Evolutionary conservation across 2,329 filamentous ascomycete genomes (phyloP), one percentile per base, ranked within the genome.

Genomic region (Phyllachora maydis): DNA sequence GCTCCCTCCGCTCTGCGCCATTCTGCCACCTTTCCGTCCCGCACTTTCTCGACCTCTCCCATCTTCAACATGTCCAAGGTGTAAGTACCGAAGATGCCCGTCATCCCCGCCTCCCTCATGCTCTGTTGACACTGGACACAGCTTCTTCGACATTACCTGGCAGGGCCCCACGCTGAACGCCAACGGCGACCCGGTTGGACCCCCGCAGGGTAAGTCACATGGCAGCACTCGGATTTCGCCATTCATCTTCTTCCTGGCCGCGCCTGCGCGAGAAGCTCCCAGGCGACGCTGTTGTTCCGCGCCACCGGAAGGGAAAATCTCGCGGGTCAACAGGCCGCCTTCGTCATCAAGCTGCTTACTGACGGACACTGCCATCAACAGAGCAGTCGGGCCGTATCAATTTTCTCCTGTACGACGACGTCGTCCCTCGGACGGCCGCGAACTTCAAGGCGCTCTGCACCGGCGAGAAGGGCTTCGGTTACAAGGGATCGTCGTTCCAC

Each of bases 371-470:
- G n/a, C n/a, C n/a, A n/a, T n/a, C 22, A 46, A 34, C 38, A 81
- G 79, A 52, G 31, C 75, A 88, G 56, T 41, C 39, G 24, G 81
- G 75, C 43, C 74, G 76, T 47, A 77, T 95, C 63, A 75, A 67
- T 60, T 90, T 93, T 63, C 70, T 72, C 42, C 78, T 95, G 48
- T 92, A 60, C 64, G 65, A 85, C 48, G 65, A 81, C 36, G 62
- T 70, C 31, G 81, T 91, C 47, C 85, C 85, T 51, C 88, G 76
- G 69, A 93, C 85, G 27, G 61, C 65, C 38, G 59, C 65, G 50
- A 88, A 88, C 69, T 90, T 90, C 70, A 66, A 65, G 38, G 68
- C 69, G 48, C 75, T 88, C 43, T 82, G 75, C 73, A 81, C 71
- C 33, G 63, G 62, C 38, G 65, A 77, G 60, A 68, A 79, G 56